phyloP scores from a whole-genome alignment of 208 protist species.

The Wallacemonas sp. region DNA sequence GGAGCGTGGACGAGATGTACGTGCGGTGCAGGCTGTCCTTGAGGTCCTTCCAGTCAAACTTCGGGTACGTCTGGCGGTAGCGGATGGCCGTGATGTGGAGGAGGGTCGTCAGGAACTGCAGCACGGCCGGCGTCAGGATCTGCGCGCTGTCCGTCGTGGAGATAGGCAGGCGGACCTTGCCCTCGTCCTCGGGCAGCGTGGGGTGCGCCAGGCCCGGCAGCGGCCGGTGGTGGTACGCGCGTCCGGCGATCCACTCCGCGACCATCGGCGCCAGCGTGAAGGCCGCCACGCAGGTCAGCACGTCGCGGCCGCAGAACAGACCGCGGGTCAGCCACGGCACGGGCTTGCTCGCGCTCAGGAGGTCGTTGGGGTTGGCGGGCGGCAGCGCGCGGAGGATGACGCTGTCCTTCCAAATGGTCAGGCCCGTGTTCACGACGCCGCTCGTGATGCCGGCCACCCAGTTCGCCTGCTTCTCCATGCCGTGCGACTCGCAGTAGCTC shows the following conservation, averaged over 20 bases:
- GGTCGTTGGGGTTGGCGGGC: constrained; percentile 39
- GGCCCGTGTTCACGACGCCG: constrained; percentile 74
- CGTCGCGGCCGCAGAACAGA: constrained; percentile 79
- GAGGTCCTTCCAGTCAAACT: constrained; percentile 66
- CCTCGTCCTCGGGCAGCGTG: constrained; percentile 52
- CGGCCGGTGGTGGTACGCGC: constrained; percentile 62
- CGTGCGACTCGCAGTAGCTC: constrained; percentile 80
- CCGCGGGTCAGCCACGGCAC: constrained; percentile 79
- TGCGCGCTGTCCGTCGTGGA: constrained; percentile 69
- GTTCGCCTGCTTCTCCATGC: constrained; percentile 53
- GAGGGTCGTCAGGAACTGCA: constrained; percentile 84
- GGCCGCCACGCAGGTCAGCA: constrained; percentile 74
- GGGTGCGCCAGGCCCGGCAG: constrained; percentile 25
- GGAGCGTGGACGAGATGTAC: constrained; percentile 71
- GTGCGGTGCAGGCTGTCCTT: constrained; percentile 57
- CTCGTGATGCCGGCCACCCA: constrained; percentile 65
- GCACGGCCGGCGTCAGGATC: constrained; percentile 67
- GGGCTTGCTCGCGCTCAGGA: constrained; percentile 49
- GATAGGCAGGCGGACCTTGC: constrained; percentile 58
- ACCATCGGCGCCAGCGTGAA: constrained; percentile 85
- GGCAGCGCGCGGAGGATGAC: constrained; percentile 75
- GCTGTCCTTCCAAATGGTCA: constrained; percentile 85
- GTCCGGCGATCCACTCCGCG: constrained; percentile 56
- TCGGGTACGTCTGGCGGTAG: constrained; percentile 86
- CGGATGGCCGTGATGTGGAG: constrained; percentile 88